phyloP scores from a whole-genome alignment of 305 asterid species.

The Ilex paraguariensis region DNA sequence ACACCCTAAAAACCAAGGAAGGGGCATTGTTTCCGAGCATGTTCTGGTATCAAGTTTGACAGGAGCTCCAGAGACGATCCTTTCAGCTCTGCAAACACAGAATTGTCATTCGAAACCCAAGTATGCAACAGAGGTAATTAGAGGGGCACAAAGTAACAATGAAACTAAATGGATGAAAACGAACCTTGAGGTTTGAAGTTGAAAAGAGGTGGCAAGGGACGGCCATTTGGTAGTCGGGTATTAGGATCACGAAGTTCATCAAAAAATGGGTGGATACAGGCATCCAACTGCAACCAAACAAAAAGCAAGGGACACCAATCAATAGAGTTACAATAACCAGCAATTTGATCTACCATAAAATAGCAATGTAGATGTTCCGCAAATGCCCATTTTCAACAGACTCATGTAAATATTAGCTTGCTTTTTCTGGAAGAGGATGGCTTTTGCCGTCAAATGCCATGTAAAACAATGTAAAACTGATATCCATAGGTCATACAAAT shows the following conservation, averaged over 20 bases:
- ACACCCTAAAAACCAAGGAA: slow-evolving; percentile 31
- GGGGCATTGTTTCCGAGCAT: slow-evolving; percentile 60
- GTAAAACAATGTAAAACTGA: too few relatives aligned
- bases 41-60: slow-evolving; percentile 62
- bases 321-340: too few relatives aligned
- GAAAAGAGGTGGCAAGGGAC: slow-evolving; percentile 68
- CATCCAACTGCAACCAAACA: slow-evolving; percentile 51
- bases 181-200: slow-evolving; percentile 69
- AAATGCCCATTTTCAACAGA: too few relatives aligned
- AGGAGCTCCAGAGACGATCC: slow-evolving; percentile 62
- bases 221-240: slow-evolving; percentile 68
- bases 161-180: slow-evolving; percentile 4
- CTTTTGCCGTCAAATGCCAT: too few relatives aligned
- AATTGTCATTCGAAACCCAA: not conserved
- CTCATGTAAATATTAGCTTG: too few relatives aligned
- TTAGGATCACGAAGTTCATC: slow-evolving; percentile 72
- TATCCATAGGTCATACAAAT: too few relatives aligned
- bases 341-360: too few relatives aligned
- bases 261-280: slow-evolving; percentile 68
- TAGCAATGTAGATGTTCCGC: too few relatives aligned
- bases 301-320: too few relatives aligned
- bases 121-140: not conserved
- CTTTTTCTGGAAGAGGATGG: too few relatives aligned
- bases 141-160: not conserved
- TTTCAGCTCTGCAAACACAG: slow-evolving; percentile 46